Base-by-base conservation (phyloP, 768 basidiomycete species). In the Termitomyces sp. region DNA sequence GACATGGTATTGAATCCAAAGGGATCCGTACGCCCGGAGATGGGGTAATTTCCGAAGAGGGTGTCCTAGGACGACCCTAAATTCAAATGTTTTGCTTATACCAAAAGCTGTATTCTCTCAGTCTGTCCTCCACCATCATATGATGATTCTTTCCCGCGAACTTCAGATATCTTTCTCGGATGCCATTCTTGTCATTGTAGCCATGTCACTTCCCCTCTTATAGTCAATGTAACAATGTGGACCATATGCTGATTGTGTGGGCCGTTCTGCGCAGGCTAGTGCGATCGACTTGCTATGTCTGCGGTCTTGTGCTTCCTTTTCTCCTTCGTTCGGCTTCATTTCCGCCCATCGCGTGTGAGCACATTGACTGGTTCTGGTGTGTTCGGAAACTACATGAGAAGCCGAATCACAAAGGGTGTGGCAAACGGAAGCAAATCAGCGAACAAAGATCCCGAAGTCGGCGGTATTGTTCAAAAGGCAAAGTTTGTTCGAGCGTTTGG, bases 1-100 rank as follows among this genome's bases (percentile, higher is more conserved):
- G 69, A 31, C 67, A 62, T 50, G 76, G 73, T 45, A 63, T 78
- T 65, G 79, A 77, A 68, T 67, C 66, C 41, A 78, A 80, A 67
- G 76, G 81, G 56, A 70, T 73, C 40, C 75, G 75, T 55, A 78
- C 74, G 17, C 62, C 60, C 37, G 64, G 57, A n/a, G 60, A 43
- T 55, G 68, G 58, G 17, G 50, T 45, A 3, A 63, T 65, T 15
- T 56, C 57, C 30, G 67, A 67, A 21, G 65, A 65, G 62, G 55
- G 62, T 58, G 61, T 65, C 46, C 61, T 60, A 48, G 50, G 53
- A 53, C 55, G 52, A 35, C 30, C 62, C 48, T 63, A 56, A 63
- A 62, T 47, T 44, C 46, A n/a, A 42, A 51, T 26, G 17, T 40
- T n/a, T 31, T 41, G 41, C 12, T 50, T 53, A 33, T 53, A 55